Conservation (phyloP, 352 stramenopile genomes). For the Pythium guiyangense region DNA sequence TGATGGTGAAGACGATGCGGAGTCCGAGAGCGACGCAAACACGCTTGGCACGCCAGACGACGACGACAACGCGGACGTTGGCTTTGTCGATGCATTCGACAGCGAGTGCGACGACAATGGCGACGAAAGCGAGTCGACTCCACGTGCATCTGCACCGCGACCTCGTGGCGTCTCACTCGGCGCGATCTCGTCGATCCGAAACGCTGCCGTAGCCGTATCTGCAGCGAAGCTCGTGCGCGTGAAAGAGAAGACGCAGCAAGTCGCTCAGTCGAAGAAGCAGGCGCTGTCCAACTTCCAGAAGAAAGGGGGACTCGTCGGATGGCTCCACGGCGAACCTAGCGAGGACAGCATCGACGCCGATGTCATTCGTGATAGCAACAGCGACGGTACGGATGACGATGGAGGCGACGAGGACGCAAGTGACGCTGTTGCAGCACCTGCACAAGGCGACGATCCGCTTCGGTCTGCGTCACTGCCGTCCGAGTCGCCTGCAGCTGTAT, state of each 20-base stretch:
- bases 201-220: constrained; percentile 4
- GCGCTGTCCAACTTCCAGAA: constrained; percentile 49
- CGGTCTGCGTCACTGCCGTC: constrained; percentile 3
- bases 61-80: constrained; percentile 1
- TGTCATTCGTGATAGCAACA: not conserved
- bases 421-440: not conserved
- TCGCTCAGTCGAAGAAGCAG: constrained; percentile 33
- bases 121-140: not conserved
- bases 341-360: constrained; percentile 1
- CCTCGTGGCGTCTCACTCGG: not conserved
- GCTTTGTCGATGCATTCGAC: constrained; percentile 4
- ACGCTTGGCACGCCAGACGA: constrained; percentile 4
- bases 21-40: constrained; percentile 1
- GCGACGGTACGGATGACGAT: constrained; percentile 2
- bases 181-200: constrained; percentile 6
- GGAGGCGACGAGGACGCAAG: not conserved
- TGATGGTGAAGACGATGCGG: not conserved
- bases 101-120: not conserved
- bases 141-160: not conserved
- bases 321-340: constrained; percentile 47
- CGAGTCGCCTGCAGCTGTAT: not conserved
- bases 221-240: constrained; percentile 17
- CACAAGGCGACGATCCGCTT: not conserved
- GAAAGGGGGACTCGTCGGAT: constrained; percentile 56
- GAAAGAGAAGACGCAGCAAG: constrained; percentile 37